Evolutionary conservation across 164 flowering plant species (phyloP).

Genomic region (Berberis thunbergii): DNA sequence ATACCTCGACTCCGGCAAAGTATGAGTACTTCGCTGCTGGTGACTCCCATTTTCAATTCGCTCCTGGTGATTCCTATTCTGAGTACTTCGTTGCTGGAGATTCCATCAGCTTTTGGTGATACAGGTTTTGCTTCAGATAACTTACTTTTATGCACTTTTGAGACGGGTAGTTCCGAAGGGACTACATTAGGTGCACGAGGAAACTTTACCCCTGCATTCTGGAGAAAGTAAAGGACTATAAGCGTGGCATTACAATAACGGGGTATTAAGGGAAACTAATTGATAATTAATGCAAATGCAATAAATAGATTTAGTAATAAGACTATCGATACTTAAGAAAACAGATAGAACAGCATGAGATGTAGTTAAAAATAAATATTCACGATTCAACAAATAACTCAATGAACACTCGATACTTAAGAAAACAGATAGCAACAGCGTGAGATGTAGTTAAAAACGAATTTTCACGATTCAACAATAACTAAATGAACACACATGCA

Average conservation of each 20-base stretch:
- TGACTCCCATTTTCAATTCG: too few relatives aligned
- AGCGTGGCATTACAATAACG: not conserved
- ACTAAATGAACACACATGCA: too few relatives aligned
- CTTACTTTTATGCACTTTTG: conserved; percentile 17
- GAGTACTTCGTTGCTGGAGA: conserved; percentile 29
- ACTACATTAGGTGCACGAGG: conserved; percentile 41
- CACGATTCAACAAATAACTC: not conserved
- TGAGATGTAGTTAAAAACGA: too few relatives aligned
- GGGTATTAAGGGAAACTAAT: not conserved
- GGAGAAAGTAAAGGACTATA: conserved; percentile 9
- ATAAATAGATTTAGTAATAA: too few relatives aligned
- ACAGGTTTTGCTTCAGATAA: conserved; percentile 25
- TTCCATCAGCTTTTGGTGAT: conserved; percentile 29
- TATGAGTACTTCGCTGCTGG: too few relatives aligned
- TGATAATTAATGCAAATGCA: too few relatives aligned
- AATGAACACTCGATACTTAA: too few relatives aligned
- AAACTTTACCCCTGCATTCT: conserved; percentile 87
- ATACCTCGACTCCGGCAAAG: conserved; percentile 70
- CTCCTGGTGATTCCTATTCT: not conserved
- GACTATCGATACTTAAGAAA: too few relatives aligned
- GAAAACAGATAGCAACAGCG: too few relatives aligned
- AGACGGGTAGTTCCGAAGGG: conserved; percentile 22
- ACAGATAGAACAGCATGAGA: not conserved
- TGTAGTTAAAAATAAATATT: not conserved
- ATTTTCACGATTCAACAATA: too few relatives aligned